Base-by-base conservation (phyloP, 2,329 filamentous ascomycete genomes). In the Fusarium lateritium region DNA sequence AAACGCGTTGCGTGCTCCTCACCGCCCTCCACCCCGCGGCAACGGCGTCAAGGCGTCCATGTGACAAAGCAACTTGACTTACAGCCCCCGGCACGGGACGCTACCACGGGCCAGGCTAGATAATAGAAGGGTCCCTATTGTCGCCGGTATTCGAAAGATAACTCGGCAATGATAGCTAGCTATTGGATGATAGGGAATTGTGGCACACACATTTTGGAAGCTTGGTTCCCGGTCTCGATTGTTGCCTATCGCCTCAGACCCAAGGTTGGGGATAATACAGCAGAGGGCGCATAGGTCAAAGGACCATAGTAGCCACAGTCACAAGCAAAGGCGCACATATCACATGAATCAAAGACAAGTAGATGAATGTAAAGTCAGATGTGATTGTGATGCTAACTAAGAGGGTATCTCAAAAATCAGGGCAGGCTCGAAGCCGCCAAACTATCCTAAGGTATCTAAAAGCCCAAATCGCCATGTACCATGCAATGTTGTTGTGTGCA, bases 371-470 rank as follows among this genome's bases (percentile, higher is more conserved):
- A 51, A 19, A 44, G n/a, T 42, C 59, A 61, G 54, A 54, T 69
- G 50, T 54, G 56, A 52, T 64, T 56, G 46, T 52, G 40, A 56
- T 70, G 63, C 51, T 68, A 65, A 65, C 62, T 70, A 67, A 53
- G 47, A 49, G 68, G 68, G 68, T 71, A 71, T 71, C 68, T 71
- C 39, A 46, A 62, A 68, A 71, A 65, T 67, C 67, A 68, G 45
- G 58, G 67, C 67, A 39, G 54, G 56, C 65, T 44, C 56, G 34
- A 54, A 43, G 65, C 68, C 65, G 60, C 61, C 61, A 42, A 60
- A 56, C 67, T 71, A 71, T 70, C 67, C 68, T 69, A 71, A 71
- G 65, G 68, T 71, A 71, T 71, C 68, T 71, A 69, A 56, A 53
- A 50, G 36, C 19, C 57, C 39, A 63, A 24, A 46, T 69, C 57